Conservation (phyloP, 768 basidiomycete species). For the Rickenella mellea region DNA sequence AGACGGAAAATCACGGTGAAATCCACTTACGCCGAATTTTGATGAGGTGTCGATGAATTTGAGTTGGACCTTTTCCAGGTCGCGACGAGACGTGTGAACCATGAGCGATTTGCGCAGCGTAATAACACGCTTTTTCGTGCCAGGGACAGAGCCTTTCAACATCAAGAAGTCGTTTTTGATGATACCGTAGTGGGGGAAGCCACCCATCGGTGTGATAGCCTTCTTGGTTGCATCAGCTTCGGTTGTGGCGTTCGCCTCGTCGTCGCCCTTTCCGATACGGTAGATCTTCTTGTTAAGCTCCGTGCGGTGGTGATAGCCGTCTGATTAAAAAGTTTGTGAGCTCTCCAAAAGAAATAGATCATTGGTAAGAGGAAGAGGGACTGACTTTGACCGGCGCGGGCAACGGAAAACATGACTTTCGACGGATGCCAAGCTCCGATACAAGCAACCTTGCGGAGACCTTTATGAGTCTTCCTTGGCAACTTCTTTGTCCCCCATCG, state of each 20-base stretch:
- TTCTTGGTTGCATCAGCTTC: constrained; percentile 93
- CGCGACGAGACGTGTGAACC: constrained; percentile 90
- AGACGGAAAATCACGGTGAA: not conserved
- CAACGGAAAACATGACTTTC: constrained; percentile 99
- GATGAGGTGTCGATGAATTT: constrained; percentile 99
- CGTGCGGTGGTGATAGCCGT: constrained; percentile 94
- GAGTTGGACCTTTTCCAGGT: constrained; percentile 96
- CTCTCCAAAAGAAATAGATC: not conserved
- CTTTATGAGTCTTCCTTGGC: constrained; percentile 98
- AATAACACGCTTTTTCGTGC: constrained; percentile 96
- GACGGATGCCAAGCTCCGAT: constrained; percentile 98
- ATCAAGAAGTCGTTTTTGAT: constrained; percentile 98
- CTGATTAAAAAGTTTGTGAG: constrained; percentile 25
- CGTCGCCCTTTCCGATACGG: constrained; percentile 76
- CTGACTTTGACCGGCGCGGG: constrained; percentile 98
- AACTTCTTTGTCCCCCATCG: constrained; percentile 99
- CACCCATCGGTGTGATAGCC: constrained; percentile 93
- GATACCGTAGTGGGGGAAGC: constrained; percentile 98
- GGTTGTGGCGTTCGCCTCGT: constrained; percentile 82
- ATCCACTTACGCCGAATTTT: constrained; percentile 79
- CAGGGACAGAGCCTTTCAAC: constrained; percentile 92
- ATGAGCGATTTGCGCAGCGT: constrained; percentile 96
- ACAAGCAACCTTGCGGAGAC: constrained; percentile 99
- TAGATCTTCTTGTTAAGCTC: constrained; percentile 99
- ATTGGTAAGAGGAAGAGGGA: constrained; percentile 12